Base-by-base conservation (phyloP, 2,329 filamentous ascomycete genomes). In the Colletotrichum caudatum region DNA sequence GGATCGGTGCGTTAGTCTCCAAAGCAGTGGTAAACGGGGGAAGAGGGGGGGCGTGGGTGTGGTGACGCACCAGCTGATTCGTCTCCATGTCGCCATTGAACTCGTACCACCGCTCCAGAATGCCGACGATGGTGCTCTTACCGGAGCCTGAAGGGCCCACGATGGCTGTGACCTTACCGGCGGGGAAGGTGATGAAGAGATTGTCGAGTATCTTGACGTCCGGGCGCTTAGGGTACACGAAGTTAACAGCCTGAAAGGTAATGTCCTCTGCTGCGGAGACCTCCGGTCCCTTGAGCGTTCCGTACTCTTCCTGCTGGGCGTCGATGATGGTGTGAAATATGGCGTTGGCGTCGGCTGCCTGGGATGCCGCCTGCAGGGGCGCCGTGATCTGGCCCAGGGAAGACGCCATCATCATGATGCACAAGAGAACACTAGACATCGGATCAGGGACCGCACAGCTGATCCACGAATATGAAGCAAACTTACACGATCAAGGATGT, bases 11-110 rank as follows among this genome's bases (percentile, higher is more conserved):
- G n/a, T 71, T 37, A 69, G 44, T 7, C 12, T 16, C 33, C 44
- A n/a, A 95, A 94, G 23, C 88, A 88, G 41, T 97, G 92, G 0
- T 26, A 88, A 88, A 41, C 97, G 92, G 0, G 95, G 29, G 29
- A 29, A 29, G 29, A 3, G 29, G 29, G 29, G 29, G 94, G 66
- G 94, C 90, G 79, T 98, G 98, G 80, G 11, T 23, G 35, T 23
- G 33, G 23, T 98, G 12, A 46, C 69, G 59, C 23, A 71, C 66
- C n/a, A 72, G 66, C 46, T 72, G 70, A 16, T 72, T 72, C 23
- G 60, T 65, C 12, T 70, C 54, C 37, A 66, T 37, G 2, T 72
- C 56, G 16, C 70, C 70, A 53, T 72, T 71, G 5, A 72, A 72
- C 41, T 81, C 77, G 44, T 83, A 83, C 81, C 81, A 83, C 1